Percentiles rank a stretch among this genome's conserved stretches.
Evolutionary conservation across 2,329 filamentous ascomycete genomes (phyloP).

Genomic region (Xylaria sp.): DNA sequence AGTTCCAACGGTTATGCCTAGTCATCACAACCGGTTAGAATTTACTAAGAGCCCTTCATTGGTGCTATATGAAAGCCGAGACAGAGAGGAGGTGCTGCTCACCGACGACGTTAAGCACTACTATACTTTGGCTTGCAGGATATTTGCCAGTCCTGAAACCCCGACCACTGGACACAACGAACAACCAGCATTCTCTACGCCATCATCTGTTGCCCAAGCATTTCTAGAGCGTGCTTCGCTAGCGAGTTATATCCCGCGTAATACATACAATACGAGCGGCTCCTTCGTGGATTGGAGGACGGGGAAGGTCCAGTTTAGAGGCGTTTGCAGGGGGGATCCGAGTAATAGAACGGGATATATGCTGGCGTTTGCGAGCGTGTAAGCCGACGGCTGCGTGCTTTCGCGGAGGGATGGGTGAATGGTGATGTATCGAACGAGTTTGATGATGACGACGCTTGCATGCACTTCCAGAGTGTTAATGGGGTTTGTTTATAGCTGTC

Average conservation of each 20-base stretch:
- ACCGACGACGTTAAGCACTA: constrained; percentile 38
- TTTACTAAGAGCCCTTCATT: constrained; percentile 16
- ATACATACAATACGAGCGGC: constrained; percentile 21
- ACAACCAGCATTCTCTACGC: constrained; percentile 32
- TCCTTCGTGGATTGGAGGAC: constrained; percentile 16
- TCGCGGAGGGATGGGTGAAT: constrained; percentile 5
- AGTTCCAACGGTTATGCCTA: constrained; percentile 42
- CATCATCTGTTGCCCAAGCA: constrained; percentile 31
- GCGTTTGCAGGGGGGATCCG: constrained; percentile 28
- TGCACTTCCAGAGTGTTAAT: constrained; percentile 15
- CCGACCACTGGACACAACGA: constrained; percentile 29
- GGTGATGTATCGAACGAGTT: constrained; percentile 1
- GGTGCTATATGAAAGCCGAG: constrained; percentile 34
- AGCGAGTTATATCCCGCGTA: constrained; percentile 12
- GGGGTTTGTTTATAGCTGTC: constrained; percentile 10
- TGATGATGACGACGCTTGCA: constrained; percentile 28
- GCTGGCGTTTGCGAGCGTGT: constrained; percentile 27
- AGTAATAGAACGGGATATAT: constrained; percentile 28
- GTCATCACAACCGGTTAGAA: constrained; percentile 5
- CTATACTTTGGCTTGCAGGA: constrained; percentile 45
- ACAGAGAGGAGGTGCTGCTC: constrained; percentile 29
- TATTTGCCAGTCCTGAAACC: constrained; percentile 37
- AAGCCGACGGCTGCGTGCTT: constrained; percentile 18
- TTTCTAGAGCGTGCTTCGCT: constrained; percentile 25
- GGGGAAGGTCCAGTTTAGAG: constrained; percentile 23